phyloP scores from a whole-genome alignment of 495 filamentous ascomycete species.

The Cairneyella variabilis region DNA sequence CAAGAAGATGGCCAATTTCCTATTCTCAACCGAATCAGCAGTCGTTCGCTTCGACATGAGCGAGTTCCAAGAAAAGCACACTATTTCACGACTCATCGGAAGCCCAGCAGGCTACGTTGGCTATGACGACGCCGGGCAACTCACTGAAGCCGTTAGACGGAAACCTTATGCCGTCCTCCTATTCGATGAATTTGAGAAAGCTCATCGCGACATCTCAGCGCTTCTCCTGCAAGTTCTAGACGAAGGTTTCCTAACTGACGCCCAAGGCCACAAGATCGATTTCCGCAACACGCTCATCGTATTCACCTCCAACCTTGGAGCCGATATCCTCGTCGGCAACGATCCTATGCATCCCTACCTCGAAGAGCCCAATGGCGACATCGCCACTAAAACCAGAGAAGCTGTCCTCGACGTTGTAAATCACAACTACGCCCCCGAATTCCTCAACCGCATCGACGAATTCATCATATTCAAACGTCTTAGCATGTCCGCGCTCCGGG shows the following conservation, averaged over 20 bases:
- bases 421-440: conserved; percentile 73
- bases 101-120: conserved; percentile 47
- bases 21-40: conserved; percentile 87
- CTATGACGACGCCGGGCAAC: conserved; percentile 94
- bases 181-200: conserved; percentile 98
- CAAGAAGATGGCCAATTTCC: conserved; percentile 89
- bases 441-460: conserved; percentile 93
- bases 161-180: conserved; percentile 95
- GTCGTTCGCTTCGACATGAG: conserved; percentile 96
- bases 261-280: conserved; percentile 93
- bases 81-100: conserved; percentile 87
- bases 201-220: conserved; percentile 90
- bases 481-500: conserved; percentile 70
- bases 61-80: conserved; percentile 97
- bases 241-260: conserved; percentile 92
- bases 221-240: conserved; percentile 94
- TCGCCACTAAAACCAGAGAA: conserved; percentile 64
- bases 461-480: conserved; percentile 94
- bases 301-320: conserved; percentile 88
- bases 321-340: conserved; percentile 63
- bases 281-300: conserved; percentile 97
- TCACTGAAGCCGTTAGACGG: conserved; percentile 90
- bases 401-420: conserved; percentile 90
- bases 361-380: conserved; percentile 56
- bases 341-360: conserved; percentile 54